phyloP scores from a whole-genome alignment of 305 asterid genomes.

The Andrographis paniculata region DNA sequence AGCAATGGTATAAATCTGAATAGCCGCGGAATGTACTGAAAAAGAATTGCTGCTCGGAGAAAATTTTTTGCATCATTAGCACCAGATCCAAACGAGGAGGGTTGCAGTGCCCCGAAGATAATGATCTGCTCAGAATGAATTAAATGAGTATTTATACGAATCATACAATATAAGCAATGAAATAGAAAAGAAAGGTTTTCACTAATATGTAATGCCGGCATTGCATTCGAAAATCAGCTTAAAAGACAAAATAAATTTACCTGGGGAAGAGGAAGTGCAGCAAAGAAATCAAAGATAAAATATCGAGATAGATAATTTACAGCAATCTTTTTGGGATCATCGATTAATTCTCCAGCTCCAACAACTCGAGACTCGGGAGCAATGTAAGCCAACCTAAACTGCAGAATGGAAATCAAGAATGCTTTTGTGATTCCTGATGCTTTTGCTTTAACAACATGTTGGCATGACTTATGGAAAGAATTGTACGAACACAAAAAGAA shows the following conservation, averaged over 20 bases:
- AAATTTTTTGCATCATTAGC: background rate
- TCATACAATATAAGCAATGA: no score
- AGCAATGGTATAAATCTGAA: background rate
- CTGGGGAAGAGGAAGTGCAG: constrained; percentile 80
- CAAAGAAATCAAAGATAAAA: constrained; percentile 50
- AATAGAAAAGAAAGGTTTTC: no score
- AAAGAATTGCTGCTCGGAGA: background rate
- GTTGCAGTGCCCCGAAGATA: no score
- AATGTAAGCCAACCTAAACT: constrained; percentile 88
- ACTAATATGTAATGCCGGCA: no score
- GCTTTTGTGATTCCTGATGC: background rate
- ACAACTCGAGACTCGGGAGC: constrained; percentile 74
- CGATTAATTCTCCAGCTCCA: constrained; percentile 87
- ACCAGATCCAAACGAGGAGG: no score
- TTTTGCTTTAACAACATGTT: background rate
- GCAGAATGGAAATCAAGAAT: constrained; percentile 29
- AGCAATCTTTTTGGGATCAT: constrained; percentile 66
- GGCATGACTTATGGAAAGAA: background rate
- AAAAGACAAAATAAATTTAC: constrained; percentile 22
- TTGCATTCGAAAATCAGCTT: no score
- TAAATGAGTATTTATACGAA: no score
- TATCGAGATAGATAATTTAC: constrained; percentile 48
- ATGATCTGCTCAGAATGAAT: no score
- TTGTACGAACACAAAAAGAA: background rate
- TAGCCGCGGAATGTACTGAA: background rate